Percentiles rank a stretch among this genome's conserved stretches.
Evolutionary conservation across 2,329 filamentous ascomycete species (phyloP).

Genomic region (Calonectria henricotiae): DNA sequence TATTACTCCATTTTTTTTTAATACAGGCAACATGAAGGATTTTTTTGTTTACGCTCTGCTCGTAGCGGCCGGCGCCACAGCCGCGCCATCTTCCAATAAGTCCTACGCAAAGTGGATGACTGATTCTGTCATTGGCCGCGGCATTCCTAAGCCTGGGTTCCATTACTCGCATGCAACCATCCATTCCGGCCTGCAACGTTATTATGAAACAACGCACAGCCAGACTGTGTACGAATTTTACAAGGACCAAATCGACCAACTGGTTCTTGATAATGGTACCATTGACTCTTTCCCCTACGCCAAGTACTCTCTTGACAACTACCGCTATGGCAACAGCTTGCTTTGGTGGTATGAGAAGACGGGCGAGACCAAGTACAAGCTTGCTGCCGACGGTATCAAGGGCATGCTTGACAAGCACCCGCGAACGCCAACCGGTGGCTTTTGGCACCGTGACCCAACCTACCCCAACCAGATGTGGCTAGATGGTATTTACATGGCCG

Average conservation of each 20-base stretch:
- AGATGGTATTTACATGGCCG: slow-evolving; percentile 70
- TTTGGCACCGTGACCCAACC: slow-evolving; percentile 67
- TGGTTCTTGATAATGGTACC: slow-evolving; percentile 64
- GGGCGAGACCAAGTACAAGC: slow-evolving; percentile 65
- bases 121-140: slow-evolving; percentile 64
- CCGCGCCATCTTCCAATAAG: slow-evolving; percentile 21
- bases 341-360: slow-evolving; percentile 67
- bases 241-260: slow-evolving; percentile 63
- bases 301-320: slow-evolving; percentile 69
- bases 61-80: slow-evolving; percentile 12
- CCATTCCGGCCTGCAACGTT: slow-evolving; percentile 66
- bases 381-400: slow-evolving; percentile 65
- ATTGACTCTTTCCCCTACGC: slow-evolving; percentile 64
- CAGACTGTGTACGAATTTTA: slow-evolving; percentile 63
- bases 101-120: slow-evolving; percentile 61
- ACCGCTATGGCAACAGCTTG: slow-evolving; percentile 69
- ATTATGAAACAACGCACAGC: slow-evolving; percentile 63
- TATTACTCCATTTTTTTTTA: not conserved
- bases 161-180: slow-evolving; percentile 65
- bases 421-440: slow-evolving; percentile 67
- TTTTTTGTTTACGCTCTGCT: slow-evolving; percentile 28
- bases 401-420: slow-evolving; percentile 66
- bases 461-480: slow-evolving; percentile 74
- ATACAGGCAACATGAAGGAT: slow-evolving; percentile 32
- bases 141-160: slow-evolving; percentile 57